Conservation (phyloP, 176 grass and related monocot genomes). For the Coix lacrymajobi region DNA sequence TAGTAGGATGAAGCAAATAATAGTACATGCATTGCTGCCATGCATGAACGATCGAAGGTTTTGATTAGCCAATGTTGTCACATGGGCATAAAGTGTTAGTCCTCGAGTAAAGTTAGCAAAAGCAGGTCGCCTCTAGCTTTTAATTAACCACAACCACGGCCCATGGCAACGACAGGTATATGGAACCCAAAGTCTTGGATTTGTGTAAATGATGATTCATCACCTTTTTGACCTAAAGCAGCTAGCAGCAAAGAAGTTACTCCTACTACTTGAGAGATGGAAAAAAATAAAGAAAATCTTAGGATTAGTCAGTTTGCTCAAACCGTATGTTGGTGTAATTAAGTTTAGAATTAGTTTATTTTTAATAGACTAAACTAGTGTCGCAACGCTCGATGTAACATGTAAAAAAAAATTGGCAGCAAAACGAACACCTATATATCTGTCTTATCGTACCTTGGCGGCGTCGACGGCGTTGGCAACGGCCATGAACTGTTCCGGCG, state of each 20-base stretch:
- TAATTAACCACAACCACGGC: not conserved
- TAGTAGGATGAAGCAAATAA: no score
- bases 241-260: not conserved
- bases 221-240: not conserved
- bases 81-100: not conserved
- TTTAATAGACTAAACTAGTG: no score
- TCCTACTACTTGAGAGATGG: not conserved
- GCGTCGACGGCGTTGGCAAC: constrained; percentile 91
- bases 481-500: constrained; percentile 85
- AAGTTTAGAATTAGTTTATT: no score
- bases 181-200: not conserved
- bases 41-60: no score
- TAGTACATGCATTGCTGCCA: not conserved
- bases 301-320: not conserved
- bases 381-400: no score
- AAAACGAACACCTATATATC: no score
- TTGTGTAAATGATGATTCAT: not conserved
- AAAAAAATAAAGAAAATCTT: not conserved
- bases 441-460: constrained; percentile 93
- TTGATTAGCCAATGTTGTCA: not conserved
- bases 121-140: not conserved
- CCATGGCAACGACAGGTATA: not conserved
- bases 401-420: no score
- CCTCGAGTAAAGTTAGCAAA: not conserved
- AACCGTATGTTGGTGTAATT: no score